Evolutionary conservation across 2,329 filamentous ascomycete species (phyloP), one percentile per base, ranked within the genome.

Genomic region (Scolecobasidium constrictum): DNA sequence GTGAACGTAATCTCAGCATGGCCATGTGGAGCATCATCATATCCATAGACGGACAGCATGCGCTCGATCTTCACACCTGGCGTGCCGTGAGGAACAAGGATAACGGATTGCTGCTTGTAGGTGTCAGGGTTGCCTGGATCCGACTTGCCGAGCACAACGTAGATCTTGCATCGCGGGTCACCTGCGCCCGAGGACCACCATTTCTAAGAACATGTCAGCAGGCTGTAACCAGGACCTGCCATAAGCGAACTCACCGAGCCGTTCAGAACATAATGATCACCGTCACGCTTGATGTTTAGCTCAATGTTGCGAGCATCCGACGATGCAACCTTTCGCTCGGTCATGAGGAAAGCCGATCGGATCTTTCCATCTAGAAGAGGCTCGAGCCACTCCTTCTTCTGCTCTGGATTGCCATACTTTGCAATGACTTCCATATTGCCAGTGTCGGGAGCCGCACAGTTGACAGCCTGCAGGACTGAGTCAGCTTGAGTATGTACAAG

Each of bases 171-270:
- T 53, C 90, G 77, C 46, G 83, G 83, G 66, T 98, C 92, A 46
- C 92, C 92, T 17, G 88, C 87, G 51, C 92, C 92, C 50, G 86
- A 94, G 22, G 86, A 94, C 92, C 92, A 98, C 92, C 92, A 96
- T 86, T 98, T 98, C 77, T 90, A 50, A 42, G n/a, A 44, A 13
- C 15, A 28, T 40, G 22, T 31, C 9, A 15, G 18, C 1, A 20
- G 15, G 12, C 11, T 4, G 9, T 12, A 13, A 38, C 23, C 16
- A 16, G 20, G 35, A 11, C 9, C 18, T 22, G 15, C 16, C 19
- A 5, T 6, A 18, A 2, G 4, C 18, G 22, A 11, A 31, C 73
- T 46, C 66, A 86, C 82, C 53, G 78, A 75, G 45, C 92, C 92
- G 58, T 96, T 95, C 42, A 98, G 73, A 16, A 96, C 78, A 57